Conservation (phyloP, 306 rosid species). For the Rosa multiflora region DNA sequence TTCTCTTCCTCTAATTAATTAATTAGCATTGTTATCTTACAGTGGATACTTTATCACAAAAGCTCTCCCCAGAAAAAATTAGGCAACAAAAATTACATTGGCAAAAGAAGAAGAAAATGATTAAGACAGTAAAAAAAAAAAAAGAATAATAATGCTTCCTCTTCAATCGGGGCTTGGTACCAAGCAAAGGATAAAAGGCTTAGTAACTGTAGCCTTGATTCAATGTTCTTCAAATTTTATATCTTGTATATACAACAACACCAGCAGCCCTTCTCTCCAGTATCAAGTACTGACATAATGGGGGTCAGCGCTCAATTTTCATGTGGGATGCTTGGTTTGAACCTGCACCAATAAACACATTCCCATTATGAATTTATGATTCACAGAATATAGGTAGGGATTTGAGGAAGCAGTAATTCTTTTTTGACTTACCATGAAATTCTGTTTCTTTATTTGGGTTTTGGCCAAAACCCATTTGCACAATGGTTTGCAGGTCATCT, state of each 20-base stretch:
- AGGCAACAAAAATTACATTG: constrained; percentile 45
- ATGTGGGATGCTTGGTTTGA: constrained; percentile 63
- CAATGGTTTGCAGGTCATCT: constrained; percentile 81
- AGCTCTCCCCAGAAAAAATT: constrained; percentile 39
- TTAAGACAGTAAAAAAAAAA: constrained; percentile 17
- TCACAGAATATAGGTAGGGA: constrained; percentile 22
- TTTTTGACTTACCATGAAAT: constrained; percentile 47
- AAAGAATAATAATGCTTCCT: constrained; percentile 25
- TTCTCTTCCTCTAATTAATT: constrained; percentile 50
- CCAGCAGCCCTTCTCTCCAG: constrained; percentile 33
- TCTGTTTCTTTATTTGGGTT: constrained; percentile 47
- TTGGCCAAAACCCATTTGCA: constrained; percentile 88
- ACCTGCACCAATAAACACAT: constrained; percentile 41
- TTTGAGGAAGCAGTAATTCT: constrained; percentile 6
- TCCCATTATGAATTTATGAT: constrained; percentile 15
- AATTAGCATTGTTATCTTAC: constrained; percentile 58
- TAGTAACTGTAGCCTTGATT: constrained; percentile 30
- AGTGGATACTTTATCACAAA: constrained; percentile 44
- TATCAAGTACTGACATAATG: constrained; percentile 40
- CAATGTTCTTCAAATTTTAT: constrained; percentile 44
- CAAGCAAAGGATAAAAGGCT: constrained; percentile 35
- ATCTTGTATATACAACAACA: constrained; percentile 57
- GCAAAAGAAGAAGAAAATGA: constrained; percentile 22
- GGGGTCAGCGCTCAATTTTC: constrained; percentile 79
- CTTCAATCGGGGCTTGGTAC: constrained; percentile 35